Base-by-base conservation (phyloP, 176 grass and related monocot species). In the Ananas comosus region DNA sequence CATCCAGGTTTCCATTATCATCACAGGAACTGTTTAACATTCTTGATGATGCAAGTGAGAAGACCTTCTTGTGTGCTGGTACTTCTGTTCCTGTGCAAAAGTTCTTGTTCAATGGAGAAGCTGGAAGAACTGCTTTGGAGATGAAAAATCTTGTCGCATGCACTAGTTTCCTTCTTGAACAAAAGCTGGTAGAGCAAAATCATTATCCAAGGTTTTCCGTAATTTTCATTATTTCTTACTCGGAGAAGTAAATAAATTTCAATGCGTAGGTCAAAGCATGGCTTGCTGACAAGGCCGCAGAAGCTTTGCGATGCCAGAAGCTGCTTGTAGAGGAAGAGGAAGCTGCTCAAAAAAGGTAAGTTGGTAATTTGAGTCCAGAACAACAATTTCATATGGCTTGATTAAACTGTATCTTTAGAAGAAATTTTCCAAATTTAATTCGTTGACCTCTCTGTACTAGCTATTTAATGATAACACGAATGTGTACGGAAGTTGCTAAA, bases 291-390 rank as follows among this genome's bases (percentile, higher is more conserved):
- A 97, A 97, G 82, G 80, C 85, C 69, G 77, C 86, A 42, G 84
- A 97, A 76, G 86, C 93, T 67, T 90, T 90, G 74, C 79, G 89
- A 80, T 97, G 84, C 63, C 89, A 97, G 61, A 87, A 90, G 51
- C 81, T 97, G 66, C 93, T 97, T 50, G 84, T 92, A 50, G 93
- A 85, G 65, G 93, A 97, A 85, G 93, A 97, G 78, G 93, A 97
- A 75, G 89, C 84, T 77, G 82, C 84, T 88, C 89, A 97, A 69
- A 97, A 91, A 92, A 97, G 83, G 93, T 79, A 85, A 12, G 27
- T 51, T 71, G 33, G 33, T 42, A 42, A 42, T 42, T 7, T 42
- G 33, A 7, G 33, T 42, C 33, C 33, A 42, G 33, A 42, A 42
- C 33, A 42, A 42, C 33, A 42, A 42, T 42, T 42, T 6, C 25